phyloP scores from a whole-genome alignment of 371 early-diverging fungal species.

The Actinomucor elegans region DNA sequence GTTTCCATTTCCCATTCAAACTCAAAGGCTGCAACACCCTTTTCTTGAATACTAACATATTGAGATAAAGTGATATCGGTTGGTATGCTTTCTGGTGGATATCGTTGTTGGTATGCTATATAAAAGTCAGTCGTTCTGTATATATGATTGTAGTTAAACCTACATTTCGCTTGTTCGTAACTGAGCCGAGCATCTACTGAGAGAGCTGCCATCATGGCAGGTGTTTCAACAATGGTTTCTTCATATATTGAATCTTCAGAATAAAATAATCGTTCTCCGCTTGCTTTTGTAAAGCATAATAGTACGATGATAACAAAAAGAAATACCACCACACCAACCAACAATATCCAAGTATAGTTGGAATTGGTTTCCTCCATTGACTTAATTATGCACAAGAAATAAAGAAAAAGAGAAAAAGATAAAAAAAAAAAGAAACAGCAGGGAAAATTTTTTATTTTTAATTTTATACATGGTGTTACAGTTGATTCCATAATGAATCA shows the following conservation, averaged over 20 bases:
- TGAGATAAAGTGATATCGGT: constrained; percentile 71
- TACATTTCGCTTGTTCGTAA: constrained; percentile 52
- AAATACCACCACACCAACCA: constrained; percentile 50
- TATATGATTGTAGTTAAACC: no score
- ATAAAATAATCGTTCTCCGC: constrained; percentile 37
- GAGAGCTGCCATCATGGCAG: constrained; percentile 34
- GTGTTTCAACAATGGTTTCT: constrained; percentile 40
- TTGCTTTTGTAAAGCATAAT: constrained; percentile 46
- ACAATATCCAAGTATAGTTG: constrained; percentile 44
- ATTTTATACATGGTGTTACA: background rate
- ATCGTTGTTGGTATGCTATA: constrained; percentile 47
- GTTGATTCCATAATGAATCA: constrained; percentile 34
- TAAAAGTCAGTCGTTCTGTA: background rate
- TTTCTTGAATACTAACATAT: constrained; percentile 74
- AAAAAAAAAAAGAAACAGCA: background rate
- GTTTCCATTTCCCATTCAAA: constrained; percentile 71
- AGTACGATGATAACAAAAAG: constrained; percentile 39
- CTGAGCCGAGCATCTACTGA: constrained; percentile 50
- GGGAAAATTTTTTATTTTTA: background rate
- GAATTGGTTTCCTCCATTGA: constrained; percentile 8
- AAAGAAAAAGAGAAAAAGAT: constrained; percentile 5
- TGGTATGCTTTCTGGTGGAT: constrained; percentile 65
- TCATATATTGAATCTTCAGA: constrained; percentile 32
- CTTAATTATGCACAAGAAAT: background rate
- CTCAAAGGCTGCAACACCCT: constrained; percentile 84